Evolutionary conservation across 495 filamentous ascomycete species (phyloP).

Genomic region (Lichina pygmaea): DNA sequence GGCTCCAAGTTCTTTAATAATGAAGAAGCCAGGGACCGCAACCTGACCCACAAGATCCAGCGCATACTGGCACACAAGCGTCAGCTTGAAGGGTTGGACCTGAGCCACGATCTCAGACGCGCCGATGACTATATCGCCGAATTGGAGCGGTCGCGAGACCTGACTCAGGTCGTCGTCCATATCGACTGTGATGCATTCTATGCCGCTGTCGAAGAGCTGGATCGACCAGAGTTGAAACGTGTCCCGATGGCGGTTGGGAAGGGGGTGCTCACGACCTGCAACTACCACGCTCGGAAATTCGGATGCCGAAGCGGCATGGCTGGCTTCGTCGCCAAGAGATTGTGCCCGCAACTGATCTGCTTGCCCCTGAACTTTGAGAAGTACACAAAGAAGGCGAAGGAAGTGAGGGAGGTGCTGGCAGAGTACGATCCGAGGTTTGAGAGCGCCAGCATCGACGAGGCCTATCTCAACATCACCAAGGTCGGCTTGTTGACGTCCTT

Average conservation of each 20-base stretch:
- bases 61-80: slow-evolving; percentile 50
- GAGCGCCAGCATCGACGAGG: slow-evolving; percentile 83
- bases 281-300: slow-evolving; percentile 75
- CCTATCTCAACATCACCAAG: slow-evolving; percentile 75
- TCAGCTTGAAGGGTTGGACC: slow-evolving; percentile 48
- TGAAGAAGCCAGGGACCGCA: slow-evolving; percentile 58
- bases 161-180: slow-evolving; percentile 69
- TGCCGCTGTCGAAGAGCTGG: slow-evolving; percentile 79
- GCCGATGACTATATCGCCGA: slow-evolving; percentile 65
- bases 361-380: slow-evolving; percentile 71
- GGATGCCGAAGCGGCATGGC: slow-evolving; percentile 90
- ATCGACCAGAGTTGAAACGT: slow-evolving; percentile 65
- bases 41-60: slow-evolving; percentile 67
- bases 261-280: slow-evolving; percentile 84
- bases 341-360: slow-evolving; percentile 71
- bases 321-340: slow-evolving; percentile 75
- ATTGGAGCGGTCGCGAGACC: slow-evolving; percentile 50
- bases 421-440: slow-evolving; percentile 79
- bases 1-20: slow-evolving; percentile 94
- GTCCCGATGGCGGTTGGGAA: slow-evolving; percentile 84
- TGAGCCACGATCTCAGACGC: slow-evolving; percentile 39
- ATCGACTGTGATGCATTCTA: slow-evolving; percentile 98
- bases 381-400: slow-evolving; percentile 71
- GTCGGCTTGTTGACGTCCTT: neutral
- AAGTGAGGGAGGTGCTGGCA: slow-evolving; percentile 58